Evolutionary conservation across 345 rosid species (phyloP).

Genomic region (Pugionium cornutum): DNA sequence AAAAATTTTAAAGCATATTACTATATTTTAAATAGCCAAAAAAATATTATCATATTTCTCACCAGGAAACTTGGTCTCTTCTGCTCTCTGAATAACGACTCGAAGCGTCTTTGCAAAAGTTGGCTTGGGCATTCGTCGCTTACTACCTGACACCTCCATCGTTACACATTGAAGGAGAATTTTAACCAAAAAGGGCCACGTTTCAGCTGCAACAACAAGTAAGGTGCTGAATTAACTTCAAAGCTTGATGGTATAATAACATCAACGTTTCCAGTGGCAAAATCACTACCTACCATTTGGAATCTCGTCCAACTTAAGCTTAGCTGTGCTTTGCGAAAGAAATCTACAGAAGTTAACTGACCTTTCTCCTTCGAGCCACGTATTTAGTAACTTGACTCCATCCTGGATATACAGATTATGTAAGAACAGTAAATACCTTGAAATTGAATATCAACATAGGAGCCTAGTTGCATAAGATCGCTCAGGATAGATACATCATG

Average conservation of each 20-base stretch:
- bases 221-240: constrained; percentile 13
- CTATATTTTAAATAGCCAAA: not conserved
- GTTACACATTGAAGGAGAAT: constrained; percentile 72
- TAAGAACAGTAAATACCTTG: constrained; percentile 2
- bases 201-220: constrained; percentile 69
- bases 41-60: constrained; percentile 19
- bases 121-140: constrained; percentile 65
- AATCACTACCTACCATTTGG: constrained; percentile 61
- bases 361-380: constrained; percentile 79
- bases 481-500: not conserved
- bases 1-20: not conserved
- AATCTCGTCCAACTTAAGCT: constrained; percentile 64
- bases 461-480: constrained; percentile 21
- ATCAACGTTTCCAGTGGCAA: constrained; percentile 6
- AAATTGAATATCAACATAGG: constrained; percentile 4
- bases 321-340: constrained; percentile 64
- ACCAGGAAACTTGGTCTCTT: constrained; percentile 74
- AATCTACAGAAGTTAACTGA: constrained; percentile 62
- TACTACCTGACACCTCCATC: constrained; percentile 69
- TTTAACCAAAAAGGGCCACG: constrained; percentile 79
- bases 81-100: constrained; percentile 66
- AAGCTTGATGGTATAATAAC: constrained; percentile 13
- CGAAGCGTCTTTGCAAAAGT: constrained; percentile 69
- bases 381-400: constrained; percentile 73
- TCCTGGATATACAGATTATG: constrained; percentile 50